phyloP scores from a whole-genome alignment of 2,329 filamentous ascomycete species.

The Fusarium sp. region DNA sequence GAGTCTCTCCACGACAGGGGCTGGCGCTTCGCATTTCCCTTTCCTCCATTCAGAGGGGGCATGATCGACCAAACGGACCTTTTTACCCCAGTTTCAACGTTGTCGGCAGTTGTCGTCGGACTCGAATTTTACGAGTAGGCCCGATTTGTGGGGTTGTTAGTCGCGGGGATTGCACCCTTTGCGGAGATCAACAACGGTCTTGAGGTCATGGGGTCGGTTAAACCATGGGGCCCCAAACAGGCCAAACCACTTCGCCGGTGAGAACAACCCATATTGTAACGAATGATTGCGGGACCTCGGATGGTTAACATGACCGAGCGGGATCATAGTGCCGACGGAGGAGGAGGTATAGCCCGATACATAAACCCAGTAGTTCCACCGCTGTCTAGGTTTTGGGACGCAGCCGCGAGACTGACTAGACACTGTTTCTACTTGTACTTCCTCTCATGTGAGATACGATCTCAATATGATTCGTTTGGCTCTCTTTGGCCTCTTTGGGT shows the following conservation, averaged over 20 bases:
- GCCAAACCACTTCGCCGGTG: neutral
- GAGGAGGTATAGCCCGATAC: neutral
- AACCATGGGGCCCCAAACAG: neutral
- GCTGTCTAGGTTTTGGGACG: neutral
- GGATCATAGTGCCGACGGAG: neutral
- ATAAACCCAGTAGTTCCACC: neutral
- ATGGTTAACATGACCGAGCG: neutral
- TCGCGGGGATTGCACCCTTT: neutral
- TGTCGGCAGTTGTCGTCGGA: neutral
- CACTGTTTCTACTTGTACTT: neutral
- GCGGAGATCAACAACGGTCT: neutral
- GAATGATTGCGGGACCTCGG: neutral
- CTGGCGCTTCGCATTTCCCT: neutral
- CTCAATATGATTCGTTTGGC: neutral
- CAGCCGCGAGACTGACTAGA: neutral
- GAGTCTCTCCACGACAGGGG: neutral
- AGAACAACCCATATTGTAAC: neutral
- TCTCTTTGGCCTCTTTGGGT: neutral
- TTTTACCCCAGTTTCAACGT: neutral
- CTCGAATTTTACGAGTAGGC: neutral
- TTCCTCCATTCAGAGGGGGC: neutral
- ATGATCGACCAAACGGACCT: neutral
- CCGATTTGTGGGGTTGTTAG: neutral
- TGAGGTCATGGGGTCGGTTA: neutral
- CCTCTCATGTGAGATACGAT: neutral